These are phyloP conservation scores for Scytalidium lignicola DNA, from an alignment of 2,329 filamentous ascomycete genomes.

Conservation along the genomic window DNA sequence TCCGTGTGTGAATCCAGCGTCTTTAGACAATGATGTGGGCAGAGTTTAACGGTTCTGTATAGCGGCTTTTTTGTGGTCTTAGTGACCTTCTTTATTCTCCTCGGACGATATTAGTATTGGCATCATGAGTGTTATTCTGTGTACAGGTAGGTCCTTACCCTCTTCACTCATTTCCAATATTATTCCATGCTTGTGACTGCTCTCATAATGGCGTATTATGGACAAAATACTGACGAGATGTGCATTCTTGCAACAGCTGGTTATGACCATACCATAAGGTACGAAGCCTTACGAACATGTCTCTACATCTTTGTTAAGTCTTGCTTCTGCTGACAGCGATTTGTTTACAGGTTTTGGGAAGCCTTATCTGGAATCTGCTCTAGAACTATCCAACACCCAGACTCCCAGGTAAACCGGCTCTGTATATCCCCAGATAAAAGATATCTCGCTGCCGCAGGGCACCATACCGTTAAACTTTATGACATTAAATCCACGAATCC, in stretches of 20 bases:
- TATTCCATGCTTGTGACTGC: background rate
- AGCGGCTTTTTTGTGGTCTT: background rate
- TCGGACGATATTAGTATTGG: background rate
- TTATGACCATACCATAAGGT: slow-evolving; percentile 74
- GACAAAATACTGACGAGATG: slow-evolving; percentile 21
- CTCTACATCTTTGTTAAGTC: slow-evolving; percentile 1
- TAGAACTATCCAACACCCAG: slow-evolving; percentile 93
- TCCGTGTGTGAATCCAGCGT: background rate
- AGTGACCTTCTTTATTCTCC: background rate
- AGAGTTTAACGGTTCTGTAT: background rate
- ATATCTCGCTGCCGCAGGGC: slow-evolving; percentile 74
- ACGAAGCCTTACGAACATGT: slow-evolving; percentile 21
- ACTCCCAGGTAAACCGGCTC: slow-evolving; percentile 96
- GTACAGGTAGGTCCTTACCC: slow-evolving; percentile 45
- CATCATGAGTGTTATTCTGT: slow-evolving; percentile 61
- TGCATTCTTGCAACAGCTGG: slow-evolving; percentile 45
- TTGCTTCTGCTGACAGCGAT: slow-evolving; percentile 5
- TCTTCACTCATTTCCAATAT: background rate
- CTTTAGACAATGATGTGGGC: background rate
- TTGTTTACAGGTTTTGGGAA: slow-evolving; percentile 81
- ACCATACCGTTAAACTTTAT: slow-evolving; percentile 64
- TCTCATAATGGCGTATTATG: background rate
- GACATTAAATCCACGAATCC: slow-evolving; percentile 99
- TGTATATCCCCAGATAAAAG: slow-evolving; percentile 98
- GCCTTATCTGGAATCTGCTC: slow-evolving; percentile 96